Evolutionary conservation across 441 rosid genomes (phyloP), one percentile per base, ranked within the genome.

Genomic region (Viola pubescens): DNA sequence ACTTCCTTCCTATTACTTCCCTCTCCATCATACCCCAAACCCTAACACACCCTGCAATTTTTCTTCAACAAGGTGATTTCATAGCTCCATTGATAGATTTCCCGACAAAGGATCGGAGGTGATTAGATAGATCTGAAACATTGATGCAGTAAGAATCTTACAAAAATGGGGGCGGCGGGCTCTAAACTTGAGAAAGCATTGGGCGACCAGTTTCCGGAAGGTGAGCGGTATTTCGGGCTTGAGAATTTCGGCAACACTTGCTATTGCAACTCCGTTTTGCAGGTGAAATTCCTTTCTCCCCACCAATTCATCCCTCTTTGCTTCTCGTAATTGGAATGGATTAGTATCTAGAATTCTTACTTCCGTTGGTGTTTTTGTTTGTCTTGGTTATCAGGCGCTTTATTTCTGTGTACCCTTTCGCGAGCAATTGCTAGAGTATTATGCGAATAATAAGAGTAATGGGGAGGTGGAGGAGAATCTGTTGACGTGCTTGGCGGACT

Each of bases 131-230:
- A 26, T 26, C 34, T 26, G 34, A 26, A 26, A 26, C 34, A 26
- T 26, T 8, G 59, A 63, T 71, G 74, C 73, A 62, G 67, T 74
- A 37, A 92, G 2, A 26, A 26, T 26, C 34, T 26, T 26, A 26
- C 34, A 26, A 26, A 43, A 43, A 46, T 94, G 98, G 98, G 98
- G 13, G 97, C 95, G 57, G 97, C 97, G 50, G 98, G 97, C 49
- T 94, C 98, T 48, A 94, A 83, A 80, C 97, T 94, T 67, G 99
- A 94, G 89, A 94, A 94, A 69, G 96, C 94, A 73, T 86, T 94
- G 50, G 97, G 99, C 74, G 99, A 94, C 75, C 95, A 88, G 81
- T 94, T 94, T 71, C 99, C 99, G 4, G 97, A 94, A 79, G 97
- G 97, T 63, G 97, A 94, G 69, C 90, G 97, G 37, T 94, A 90